Evolutionary conservation across 352 stramenopile genomes (phyloP).

Genomic region (Phytophthora nicotianae): DNA sequence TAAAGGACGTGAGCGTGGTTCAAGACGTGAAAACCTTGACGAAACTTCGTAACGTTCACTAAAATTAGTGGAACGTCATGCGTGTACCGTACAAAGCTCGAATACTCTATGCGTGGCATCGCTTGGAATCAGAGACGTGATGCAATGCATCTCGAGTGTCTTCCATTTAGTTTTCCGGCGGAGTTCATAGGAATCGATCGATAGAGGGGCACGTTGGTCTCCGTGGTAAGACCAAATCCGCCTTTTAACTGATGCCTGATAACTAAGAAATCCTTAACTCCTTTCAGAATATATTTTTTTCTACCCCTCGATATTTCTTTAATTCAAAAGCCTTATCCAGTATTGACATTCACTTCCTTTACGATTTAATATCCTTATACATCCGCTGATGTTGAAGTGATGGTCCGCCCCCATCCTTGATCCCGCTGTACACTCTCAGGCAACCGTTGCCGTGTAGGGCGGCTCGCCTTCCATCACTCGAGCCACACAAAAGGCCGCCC

Average conservation of each 20-base stretch:
- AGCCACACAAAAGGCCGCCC: conserved; percentile 6
- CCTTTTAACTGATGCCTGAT: conserved; percentile 1
- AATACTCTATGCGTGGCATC: conserved; percentile 2
- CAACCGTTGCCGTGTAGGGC: conserved; percentile 4
- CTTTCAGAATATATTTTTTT: neutral
- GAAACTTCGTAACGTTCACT: conserved; percentile 25
- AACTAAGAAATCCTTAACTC: neutral
- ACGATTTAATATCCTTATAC: neutral
- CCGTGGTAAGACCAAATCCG: neutral
- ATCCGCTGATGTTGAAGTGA: conserved; percentile 30
- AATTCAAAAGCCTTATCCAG: neutral
- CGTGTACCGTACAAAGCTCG: neutral
- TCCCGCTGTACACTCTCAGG: conserved; percentile 24
- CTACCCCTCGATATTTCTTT: neutral
- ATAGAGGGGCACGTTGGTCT: conserved; percentile 1
- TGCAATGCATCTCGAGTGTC: conserved; percentile 10
- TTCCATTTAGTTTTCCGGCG: conserved; percentile 4
- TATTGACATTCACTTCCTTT: neutral
- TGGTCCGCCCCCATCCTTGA: conserved; percentile 33
- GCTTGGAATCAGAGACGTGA: conserved; percentile 11
- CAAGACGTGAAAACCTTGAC: conserved; percentile 12
- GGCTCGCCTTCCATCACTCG: conserved; percentile 27
- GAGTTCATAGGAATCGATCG: neutral
- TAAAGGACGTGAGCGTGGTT: neutral
- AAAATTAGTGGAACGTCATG: conserved; percentile 3